phyloP scores from a whole-genome alignment of 2,329 filamentous ascomycete genomes.

The Xylaria hypoxylon region DNA sequence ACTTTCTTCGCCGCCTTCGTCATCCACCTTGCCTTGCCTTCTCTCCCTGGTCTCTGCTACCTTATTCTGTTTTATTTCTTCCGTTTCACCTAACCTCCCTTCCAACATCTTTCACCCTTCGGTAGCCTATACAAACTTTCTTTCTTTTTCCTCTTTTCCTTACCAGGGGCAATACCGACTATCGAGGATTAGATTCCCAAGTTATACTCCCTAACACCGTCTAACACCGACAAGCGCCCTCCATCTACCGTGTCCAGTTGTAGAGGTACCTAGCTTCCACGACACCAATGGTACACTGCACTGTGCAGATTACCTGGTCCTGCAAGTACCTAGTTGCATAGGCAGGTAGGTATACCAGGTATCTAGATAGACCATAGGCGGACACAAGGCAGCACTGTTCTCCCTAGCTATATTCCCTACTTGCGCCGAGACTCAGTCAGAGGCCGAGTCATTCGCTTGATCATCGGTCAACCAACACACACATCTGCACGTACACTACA shows the following conservation, averaged over 20 bases:
- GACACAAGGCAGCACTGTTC: conserved; percentile 21
- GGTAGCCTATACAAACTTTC: not conserved
- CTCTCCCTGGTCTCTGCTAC: conserved; percentile 12
- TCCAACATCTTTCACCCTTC: conserved; percentile 3
- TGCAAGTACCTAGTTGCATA: conserved; percentile 16
- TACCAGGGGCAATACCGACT: conserved; percentile 5
- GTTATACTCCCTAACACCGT: conserved; percentile 15
- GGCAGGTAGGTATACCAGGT: not conserved
- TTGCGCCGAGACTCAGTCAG: conserved; percentile 27
- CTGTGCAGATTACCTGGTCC: conserved; percentile 17
- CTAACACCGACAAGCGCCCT: conserved; percentile 21
- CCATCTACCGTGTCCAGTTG: not conserved
- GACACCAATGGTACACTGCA: conserved; percentile 6
- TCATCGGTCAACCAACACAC: conserved; percentile 47
- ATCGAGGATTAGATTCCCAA: conserved; percentile 13
- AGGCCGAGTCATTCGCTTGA: conserved; percentile 51
- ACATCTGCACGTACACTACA: conserved; percentile 8
- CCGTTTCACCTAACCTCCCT: conserved; percentile 27
- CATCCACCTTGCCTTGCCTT: conserved; percentile 37
- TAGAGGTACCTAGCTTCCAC: conserved; percentile 4
- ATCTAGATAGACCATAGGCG: not conserved
- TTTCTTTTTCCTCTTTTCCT: not conserved
- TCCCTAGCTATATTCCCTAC: conserved; percentile 23
- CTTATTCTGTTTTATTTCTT: conserved; percentile 3
- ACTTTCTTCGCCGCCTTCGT: conserved; percentile 41